phyloP scores from a whole-genome alignment of 1,284 basidiomycete genomes.

The Ceratobasidium sp. region DNA sequence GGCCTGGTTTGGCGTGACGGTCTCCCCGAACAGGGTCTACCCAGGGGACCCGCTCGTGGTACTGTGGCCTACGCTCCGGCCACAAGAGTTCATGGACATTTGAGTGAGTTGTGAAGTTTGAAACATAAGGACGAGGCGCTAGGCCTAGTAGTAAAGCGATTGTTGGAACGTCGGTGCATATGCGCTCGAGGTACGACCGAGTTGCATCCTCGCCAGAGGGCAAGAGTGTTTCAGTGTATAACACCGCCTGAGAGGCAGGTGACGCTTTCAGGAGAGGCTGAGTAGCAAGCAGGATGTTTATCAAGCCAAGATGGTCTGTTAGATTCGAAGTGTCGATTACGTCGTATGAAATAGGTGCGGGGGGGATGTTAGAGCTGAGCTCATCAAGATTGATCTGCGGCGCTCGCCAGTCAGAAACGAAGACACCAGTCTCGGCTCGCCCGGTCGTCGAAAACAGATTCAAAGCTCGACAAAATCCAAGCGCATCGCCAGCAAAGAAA shows the following conservation, averaged over 20 bases:
- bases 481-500: conserved; percentile 10
- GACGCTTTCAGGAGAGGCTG: conserved; percentile 20
- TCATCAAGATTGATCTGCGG: conserved; percentile 14
- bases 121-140: conserved; percentile 24
- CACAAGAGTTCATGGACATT: conserved; percentile 22
- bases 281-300: conserved; percentile 20
- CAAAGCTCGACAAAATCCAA: conserved; percentile 31
- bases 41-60: conserved; percentile 38
- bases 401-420: conserved; percentile 18
- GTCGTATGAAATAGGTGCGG: conserved; percentile 5
- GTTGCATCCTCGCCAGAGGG: conserved; percentile 10
- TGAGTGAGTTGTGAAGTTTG: conserved; percentile 6
- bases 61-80: neutral
- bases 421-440: neutral
- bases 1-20: neutral
- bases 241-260: conserved; percentile 15
- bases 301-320: conserved; percentile 20
- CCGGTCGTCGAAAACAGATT: neutral
- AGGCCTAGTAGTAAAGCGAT: conserved; percentile 9
- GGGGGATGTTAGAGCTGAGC: neutral
- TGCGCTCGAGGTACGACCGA: conserved; percentile 2
- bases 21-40: conserved; percentile 25
- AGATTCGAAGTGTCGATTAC: conserved; percentile 40
- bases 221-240: conserved; percentile 26
- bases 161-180: conserved; percentile 28